A percentile compares a stretch with the other conserved stretches of the same genome.
phyloP scores from a whole-genome alignment of 768 basidiomycete genomes.

The Tylopilus subfusipes region DNA sequence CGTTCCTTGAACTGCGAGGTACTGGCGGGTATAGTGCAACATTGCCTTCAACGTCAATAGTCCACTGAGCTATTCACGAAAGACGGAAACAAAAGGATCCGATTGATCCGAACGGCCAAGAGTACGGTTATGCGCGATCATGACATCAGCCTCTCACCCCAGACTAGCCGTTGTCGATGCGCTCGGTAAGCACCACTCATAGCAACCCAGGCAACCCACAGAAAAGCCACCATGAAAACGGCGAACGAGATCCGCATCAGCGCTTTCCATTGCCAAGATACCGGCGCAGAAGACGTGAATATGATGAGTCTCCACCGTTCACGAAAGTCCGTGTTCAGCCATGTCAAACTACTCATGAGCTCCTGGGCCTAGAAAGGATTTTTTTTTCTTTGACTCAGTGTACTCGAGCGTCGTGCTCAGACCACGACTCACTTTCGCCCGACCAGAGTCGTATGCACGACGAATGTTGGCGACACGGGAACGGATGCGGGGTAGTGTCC shows the following conservation, averaged over 20 bases:
- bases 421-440: conserved; percentile 49
- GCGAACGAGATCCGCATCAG: conserved; percentile 60
- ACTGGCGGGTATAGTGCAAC: background rate
- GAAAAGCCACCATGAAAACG: conserved; percentile 52
- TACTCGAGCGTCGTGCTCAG: background rate
- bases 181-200: conserved; percentile 67
- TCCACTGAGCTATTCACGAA: background rate
- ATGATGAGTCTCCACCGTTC: conserved; percentile 72
- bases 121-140: conserved; percentile 27
- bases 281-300: conserved; percentile 69
- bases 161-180: conserved; percentile 70
- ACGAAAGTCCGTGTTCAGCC: conserved; percentile 78
- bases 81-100: background rate
- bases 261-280: conserved; percentile 67
- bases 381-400: background rate
- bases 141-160: conserved; percentile 77
- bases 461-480: conserved; percentile 60
- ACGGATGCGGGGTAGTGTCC: conserved; percentile 56
- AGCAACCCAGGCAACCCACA: conserved; percentile 58
- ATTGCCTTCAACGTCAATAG: background rate
- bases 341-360: conserved; percentile 61
- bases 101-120: background rate
- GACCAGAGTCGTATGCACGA: conserved; percentile 67
- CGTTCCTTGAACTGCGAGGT: background rate
- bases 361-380: conserved; percentile 54